These are phyloP conservation scores for Fraxinus latifolia DNA, from an alignment of 305 asterid genomes.

Conservation along the genomic window DNA sequence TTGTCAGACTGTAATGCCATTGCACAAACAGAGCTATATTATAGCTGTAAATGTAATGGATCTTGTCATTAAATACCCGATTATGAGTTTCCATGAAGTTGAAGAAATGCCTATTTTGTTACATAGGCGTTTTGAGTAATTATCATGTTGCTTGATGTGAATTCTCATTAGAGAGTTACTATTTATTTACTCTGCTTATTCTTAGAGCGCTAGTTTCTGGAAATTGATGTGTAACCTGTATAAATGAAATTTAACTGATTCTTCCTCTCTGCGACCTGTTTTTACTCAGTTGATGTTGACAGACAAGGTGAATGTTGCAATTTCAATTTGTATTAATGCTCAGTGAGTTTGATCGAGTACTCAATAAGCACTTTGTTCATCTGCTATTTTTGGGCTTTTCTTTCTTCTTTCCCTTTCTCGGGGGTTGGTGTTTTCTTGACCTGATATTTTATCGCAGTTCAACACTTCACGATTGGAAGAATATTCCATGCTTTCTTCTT, in stretches of 20 bases:
- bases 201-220: background rate
- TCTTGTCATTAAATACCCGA: background rate
- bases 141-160: background rate
- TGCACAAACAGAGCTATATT: background rate
- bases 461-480: too few relatives aligned
- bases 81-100: conserved; percentile 6
- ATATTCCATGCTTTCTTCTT: conserved; percentile 2
- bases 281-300: background rate
- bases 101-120: background rate
- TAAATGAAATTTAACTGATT: background rate
- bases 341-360: background rate
- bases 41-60: background rate
- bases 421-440: background rate
- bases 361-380: background rate
- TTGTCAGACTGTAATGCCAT: too few relatives aligned
- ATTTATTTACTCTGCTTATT: background rate
- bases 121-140: background rate
- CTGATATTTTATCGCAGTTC: background rate
- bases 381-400: background rate
- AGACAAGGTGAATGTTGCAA: background rate
- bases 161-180: background rate
- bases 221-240: background rate
- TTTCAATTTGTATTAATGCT: background rate
- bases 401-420: background rate
- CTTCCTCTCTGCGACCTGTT: background rate